A percentile compares a stretch with the other conserved stretches of the same genome.
Conservation (phyloP, 495 filamentous ascomycete genomes). For the Durotheca rogersii region DNA sequence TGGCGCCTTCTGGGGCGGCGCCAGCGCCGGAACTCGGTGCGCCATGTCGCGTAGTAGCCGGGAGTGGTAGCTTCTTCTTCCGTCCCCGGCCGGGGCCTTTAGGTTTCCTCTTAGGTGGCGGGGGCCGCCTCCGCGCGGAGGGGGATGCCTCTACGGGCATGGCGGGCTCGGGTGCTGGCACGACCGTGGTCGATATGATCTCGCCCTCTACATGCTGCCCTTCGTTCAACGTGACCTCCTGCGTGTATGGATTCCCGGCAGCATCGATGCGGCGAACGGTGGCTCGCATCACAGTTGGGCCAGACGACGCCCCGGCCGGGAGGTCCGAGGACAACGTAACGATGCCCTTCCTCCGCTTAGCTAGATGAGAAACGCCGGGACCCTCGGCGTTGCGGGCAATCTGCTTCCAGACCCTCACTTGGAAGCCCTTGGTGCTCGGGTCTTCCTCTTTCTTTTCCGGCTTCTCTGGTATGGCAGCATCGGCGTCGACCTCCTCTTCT, state of each 20-base stretch:
- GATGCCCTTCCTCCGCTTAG: slow-evolving; percentile 78
- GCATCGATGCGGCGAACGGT: slow-evolving; percentile 76
- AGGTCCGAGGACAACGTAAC: slow-evolving; percentile 49
- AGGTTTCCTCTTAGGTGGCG: slow-evolving; percentile 73
- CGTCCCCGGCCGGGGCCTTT: slow-evolving; percentile 68
- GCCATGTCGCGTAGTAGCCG: slow-evolving; percentile 36
- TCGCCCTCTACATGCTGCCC: slow-evolving; percentile 82
- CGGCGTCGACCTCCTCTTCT: slow-evolving; percentile 52
- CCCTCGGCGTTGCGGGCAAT: slow-evolving; percentile 75
- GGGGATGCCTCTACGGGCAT: slow-evolving; percentile 28
- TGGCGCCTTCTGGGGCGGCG: slow-evolving; percentile 30
- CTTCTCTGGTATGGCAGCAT: slow-evolving; percentile 46
- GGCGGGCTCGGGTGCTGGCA: slow-evolving; percentile 39
- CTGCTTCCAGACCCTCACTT: slow-evolving; percentile 73
- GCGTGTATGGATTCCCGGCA: slow-evolving; percentile 74
- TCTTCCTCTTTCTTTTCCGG: slow-evolving; percentile 50
- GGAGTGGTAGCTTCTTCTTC: slow-evolving; percentile 60
- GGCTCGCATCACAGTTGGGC: slow-evolving; percentile 63
- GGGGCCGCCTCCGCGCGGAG: slow-evolving; percentile 58
- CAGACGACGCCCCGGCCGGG: slow-evolving; percentile 42
- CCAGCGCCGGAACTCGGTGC: slow-evolving; percentile 36
- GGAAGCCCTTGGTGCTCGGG: slow-evolving; percentile 66
- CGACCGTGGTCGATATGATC: slow-evolving; percentile 59
- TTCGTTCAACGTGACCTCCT: slow-evolving; percentile 76
- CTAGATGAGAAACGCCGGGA: slow-evolving; percentile 76